Evolutionary conservation across 179 eudicot genomes (phyloP), one percentile per base, ranked within the genome.

Genomic region (Amaranthus tricolor): DNA sequence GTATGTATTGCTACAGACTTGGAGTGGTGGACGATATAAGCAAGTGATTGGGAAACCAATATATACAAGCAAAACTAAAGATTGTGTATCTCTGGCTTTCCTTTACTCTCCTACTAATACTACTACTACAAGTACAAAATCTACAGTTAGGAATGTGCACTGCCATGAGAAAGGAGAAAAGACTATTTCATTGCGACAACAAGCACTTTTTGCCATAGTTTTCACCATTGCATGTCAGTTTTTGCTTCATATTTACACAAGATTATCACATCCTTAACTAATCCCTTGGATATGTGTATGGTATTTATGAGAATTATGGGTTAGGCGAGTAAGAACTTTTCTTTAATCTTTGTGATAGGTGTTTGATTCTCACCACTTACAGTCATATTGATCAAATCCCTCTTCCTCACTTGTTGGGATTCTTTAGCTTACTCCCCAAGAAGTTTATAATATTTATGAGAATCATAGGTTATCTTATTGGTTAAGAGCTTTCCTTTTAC

Each of bases 41-140:
- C 92, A 89, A 71, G 93, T 89, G 74, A 89, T 93, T 53, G 98
- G 96, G 43, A 91, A 87, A 77, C 93, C 98, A 74, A 85, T 91
- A 43, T 91, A 85, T 58, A 83, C 80, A 82, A 77, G 62, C 47
- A 79, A 80, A 70, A 68, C 43, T 49, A 73, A 75, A 70, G 86
- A 82, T 55, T 77, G 76, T 57, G 85, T 89, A 21, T 91, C 98
- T 19, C 81, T 91, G 94, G 88, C 91, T 57, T 91, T 93, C 62
- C 85, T 88, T 24, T 87, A 74, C 83, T 86, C 89, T 60, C 86
- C 86, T 60, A 55, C 75, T n/a, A 6, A 47, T n/a, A 0, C 31
- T 31, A 31, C 40, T 61, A 77, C 5, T 20, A 55, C 13, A 1
- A 60, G 31, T 19, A 48, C 14, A 19, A 68, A 60, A 55, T 52